These are phyloP conservation scores for Trichoderma sp. DNA, from an alignment of 2,329 filamentous ascomycete genomes.

Conservation along the genomic window DNA sequence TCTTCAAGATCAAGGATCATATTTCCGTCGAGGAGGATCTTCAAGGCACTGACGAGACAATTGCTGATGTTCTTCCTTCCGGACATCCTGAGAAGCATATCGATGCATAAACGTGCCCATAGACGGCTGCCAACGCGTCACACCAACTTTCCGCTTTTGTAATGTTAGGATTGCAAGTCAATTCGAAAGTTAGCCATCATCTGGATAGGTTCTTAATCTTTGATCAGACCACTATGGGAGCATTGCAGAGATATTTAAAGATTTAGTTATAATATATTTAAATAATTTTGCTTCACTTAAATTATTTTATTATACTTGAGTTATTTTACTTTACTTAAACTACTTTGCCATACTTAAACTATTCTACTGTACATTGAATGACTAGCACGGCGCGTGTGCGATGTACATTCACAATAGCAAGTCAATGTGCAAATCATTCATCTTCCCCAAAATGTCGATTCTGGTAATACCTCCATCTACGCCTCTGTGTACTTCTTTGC, in stretches of 20 bases:
- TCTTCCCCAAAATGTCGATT: no score
- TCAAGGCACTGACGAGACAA: conserved; percentile 78
- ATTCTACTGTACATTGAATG: no score
- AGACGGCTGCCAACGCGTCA: background rate
- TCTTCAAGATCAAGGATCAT: conserved; percentile 76
- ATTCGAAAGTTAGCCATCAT: background rate
- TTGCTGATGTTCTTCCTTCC: conserved; percentile 47
- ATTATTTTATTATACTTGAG: background rate
- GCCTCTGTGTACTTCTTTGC: no score
- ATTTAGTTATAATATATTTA: background rate
- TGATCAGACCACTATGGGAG: background rate
- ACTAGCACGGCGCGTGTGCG: no score
- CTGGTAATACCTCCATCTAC: no score
- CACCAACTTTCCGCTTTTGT: background rate
- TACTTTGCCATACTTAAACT: no score
- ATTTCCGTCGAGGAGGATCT: conserved; percentile 76
- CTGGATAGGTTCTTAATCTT: background rate
- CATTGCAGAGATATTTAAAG: background rate
- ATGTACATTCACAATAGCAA: no score
- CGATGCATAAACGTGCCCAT: background rate
- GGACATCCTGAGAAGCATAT: conserved; percentile 38
- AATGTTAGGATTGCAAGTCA: background rate
- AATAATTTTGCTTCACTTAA: no score
- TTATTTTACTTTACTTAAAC: background rate
- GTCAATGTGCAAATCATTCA: no score